phyloP scores from a whole-genome alignment of 306 rosid genomes.

The Luffa aegyptiaca region DNA sequence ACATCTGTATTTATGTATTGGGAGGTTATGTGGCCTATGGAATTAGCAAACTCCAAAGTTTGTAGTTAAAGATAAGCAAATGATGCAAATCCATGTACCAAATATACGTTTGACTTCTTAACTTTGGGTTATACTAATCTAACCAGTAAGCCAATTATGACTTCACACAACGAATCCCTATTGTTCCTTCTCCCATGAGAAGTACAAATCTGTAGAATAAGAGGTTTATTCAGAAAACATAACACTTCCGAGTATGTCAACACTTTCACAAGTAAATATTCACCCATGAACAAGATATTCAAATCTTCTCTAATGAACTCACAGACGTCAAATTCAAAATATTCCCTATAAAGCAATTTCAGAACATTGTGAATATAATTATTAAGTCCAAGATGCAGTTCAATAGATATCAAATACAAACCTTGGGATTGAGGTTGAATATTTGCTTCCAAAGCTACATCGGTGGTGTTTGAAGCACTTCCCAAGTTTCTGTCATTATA shows the following conservation, averaged over 20 bases:
- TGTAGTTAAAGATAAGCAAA: neutral
- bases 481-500: constrained; percentile 16
- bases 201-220: neutral
- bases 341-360: neutral
- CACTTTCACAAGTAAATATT: neutral
- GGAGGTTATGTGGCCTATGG: neutral
- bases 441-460: constrained; percentile 18
- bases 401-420: constrained; percentile 5
- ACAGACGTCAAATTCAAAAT: neutral
- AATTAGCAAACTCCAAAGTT: neutral
- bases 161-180: neutral
- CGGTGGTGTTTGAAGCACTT: constrained; percentile 21
- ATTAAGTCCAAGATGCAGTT: neutral
- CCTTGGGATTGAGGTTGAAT: constrained; percentile 36
- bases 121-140: neutral
- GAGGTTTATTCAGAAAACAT: neutral
- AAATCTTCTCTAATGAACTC: neutral
- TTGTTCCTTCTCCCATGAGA: neutral
- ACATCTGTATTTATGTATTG: neutral
- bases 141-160: neutral
- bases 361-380: neutral
- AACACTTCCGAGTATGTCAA: neutral
- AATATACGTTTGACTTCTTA: neutral
- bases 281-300: neutral
- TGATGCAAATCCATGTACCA: neutral